phyloP scores from a whole-genome alignment of 2,329 filamentous ascomycete genomes.

The Penicillium griseofulvum region DNA sequence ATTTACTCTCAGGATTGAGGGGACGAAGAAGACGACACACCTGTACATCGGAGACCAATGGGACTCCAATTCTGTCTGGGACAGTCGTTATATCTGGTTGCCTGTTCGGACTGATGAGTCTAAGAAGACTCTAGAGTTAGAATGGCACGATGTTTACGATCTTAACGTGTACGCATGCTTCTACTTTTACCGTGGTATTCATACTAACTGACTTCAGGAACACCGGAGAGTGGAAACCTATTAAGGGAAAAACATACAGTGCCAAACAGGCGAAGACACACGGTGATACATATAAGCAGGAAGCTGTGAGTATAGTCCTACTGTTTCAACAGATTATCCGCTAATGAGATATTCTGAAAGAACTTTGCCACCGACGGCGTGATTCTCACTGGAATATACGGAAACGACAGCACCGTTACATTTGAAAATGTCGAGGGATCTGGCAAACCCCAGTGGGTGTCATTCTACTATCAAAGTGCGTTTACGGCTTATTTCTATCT shows the following conservation, averaged over 20 bases:
- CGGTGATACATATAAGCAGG: slow-evolving; percentile 55
- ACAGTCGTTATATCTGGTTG: slow-evolving; percentile 58
- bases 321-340: not conserved
- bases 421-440: slow-evolving; percentile 51
- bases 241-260: slow-evolving; percentile 51
- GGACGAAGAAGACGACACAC: slow-evolving; percentile 50
- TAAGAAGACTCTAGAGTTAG: slow-evolving; percentile 50
- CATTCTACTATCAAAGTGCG: slow-evolving; percentile 55
- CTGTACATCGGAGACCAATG: slow-evolving; percentile 55
- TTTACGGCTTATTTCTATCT: not conserved
- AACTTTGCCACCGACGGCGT: slow-evolving; percentile 50
- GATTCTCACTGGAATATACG: slow-evolving; percentile 54
- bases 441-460: slow-evolving; percentile 56
- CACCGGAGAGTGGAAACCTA: slow-evolving; percentile 49
- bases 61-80: slow-evolving; percentile 58
- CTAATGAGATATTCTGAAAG: slow-evolving; percentile 1
- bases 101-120: slow-evolving; percentile 54
- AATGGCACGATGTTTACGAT: slow-evolving; percentile 59
- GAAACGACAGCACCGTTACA: slow-evolving; percentile 55
- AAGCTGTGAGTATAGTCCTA: slow-evolving; percentile 38
- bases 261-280: slow-evolving; percentile 46
- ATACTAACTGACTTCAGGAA: slow-evolving; percentile 22
- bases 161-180: slow-evolving; percentile 44
- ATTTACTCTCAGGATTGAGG: slow-evolving; percentile 49
- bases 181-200: not conserved